Percentiles rank a stretch among this genome's conserved stretches.
Evolutionary conservation across 192 early-diverging fungal species (phyloP).

Genomic region (Backusella tuberculispora): DNA sequence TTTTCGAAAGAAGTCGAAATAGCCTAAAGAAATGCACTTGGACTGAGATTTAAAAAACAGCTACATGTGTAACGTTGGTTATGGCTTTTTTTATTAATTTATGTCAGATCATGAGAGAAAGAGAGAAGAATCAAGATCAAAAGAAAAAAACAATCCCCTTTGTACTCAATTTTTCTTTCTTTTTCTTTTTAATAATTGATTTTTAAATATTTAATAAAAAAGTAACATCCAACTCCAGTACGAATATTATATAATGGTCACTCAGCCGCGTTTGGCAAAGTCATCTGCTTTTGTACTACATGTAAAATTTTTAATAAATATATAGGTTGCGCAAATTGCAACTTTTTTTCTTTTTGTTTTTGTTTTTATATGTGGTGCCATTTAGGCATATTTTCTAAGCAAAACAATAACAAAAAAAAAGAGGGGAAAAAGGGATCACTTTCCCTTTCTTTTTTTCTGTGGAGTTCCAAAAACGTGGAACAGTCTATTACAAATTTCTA

Average conservation of each 20-base stretch:
- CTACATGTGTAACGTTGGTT: background rate
- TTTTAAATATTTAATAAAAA: background rate
- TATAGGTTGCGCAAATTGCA: background rate
- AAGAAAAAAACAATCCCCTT: background rate
- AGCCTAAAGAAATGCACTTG: background rate
- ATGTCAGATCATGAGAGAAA: constrained; percentile 7
- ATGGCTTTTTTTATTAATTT: background rate
- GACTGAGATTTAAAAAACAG: background rate
- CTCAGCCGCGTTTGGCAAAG: background rate
- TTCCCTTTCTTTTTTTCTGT: background rate
- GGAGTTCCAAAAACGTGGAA: background rate
- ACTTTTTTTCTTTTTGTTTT: background rate
- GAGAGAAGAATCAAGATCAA: background rate
- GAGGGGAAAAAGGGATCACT: background rate
- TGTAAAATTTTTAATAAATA: background rate
- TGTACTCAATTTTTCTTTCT: background rate
- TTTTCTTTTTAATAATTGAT: background rate
- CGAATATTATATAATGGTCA: constrained; percentile 8
- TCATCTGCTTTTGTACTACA: constrained; percentile 4
- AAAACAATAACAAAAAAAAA: background rate
- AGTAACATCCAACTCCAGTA: background rate
- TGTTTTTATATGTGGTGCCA: constrained; percentile 1
- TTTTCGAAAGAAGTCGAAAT: background rate
- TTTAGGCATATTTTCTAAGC: background rate
- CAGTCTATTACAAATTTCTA: background rate